These are phyloP conservation scores for Solanum appendiculatum DNA, from an alignment of 257 asterid species.

Conservation along the genomic window DNA sequence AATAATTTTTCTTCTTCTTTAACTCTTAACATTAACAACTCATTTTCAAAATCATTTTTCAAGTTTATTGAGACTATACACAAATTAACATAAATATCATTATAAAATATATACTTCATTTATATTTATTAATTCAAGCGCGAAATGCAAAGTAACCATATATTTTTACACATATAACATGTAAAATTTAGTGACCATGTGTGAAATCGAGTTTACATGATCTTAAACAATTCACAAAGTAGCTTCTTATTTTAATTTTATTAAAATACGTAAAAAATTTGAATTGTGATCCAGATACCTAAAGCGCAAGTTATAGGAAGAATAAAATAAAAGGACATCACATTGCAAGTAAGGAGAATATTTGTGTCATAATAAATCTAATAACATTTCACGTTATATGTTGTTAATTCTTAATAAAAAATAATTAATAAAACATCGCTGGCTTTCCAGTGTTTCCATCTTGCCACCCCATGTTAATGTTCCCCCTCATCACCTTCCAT, in stretches of 20 bases:
- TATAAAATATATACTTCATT: no score
- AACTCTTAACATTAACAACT: no score
- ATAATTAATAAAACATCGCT: conserved; percentile 43
- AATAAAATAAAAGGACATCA: conserved; percentile 3
- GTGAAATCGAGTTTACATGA: neutral
- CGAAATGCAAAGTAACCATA: no score
- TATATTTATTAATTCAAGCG: no score
- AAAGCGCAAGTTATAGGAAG: neutral
- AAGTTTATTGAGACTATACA: no score
- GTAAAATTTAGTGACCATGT: neutral
- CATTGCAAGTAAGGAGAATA: conserved; percentile 33
- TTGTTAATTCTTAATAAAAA: conserved; percentile 12
- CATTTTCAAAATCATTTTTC: no score
- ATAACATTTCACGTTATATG: conserved; percentile 40
- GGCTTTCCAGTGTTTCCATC: conserved; percentile 63
- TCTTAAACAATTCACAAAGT: neutral
- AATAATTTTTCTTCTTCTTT: no score
- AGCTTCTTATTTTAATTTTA: neutral
- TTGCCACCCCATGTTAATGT: conserved; percentile 28
- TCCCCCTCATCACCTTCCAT: conserved; percentile 20
- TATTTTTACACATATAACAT: no score
- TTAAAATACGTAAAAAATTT: neutral
- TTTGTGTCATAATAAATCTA: conserved; percentile 19
- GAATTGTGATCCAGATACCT: neutral
- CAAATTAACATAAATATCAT: no score